Percentiles rank a stretch among this genome's conserved stretches.
Conservation (phyloP, 257 asterid species). For the Solanum paucissectum region DNA sequence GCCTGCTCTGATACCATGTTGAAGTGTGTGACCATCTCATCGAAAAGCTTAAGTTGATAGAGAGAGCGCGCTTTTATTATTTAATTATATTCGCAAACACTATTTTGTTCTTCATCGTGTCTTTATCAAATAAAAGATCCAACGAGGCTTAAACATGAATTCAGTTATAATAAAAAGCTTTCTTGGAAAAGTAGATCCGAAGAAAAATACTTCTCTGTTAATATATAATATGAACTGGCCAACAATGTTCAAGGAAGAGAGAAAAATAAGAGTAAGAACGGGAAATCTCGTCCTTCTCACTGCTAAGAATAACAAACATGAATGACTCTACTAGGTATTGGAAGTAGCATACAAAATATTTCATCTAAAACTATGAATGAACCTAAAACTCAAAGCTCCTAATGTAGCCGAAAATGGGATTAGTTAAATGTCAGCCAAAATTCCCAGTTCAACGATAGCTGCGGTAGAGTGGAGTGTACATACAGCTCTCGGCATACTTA, state of each 20-base stretch:
- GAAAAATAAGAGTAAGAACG: not conserved
- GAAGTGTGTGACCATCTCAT: no score
- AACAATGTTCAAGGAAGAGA: not conserved
- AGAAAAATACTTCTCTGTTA: not conserved
- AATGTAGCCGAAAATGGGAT: not conserved
- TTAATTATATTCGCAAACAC: not conserved
- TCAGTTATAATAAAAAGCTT: not conserved
- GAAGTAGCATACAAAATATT: not conserved
- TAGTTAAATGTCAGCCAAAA: not conserved
- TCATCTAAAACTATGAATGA: not conserved
- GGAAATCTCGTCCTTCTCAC: not conserved
- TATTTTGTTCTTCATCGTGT: not conserved
- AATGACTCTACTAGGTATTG: not conserved
- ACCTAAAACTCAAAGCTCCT: not conserved
- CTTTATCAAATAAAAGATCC: not conserved
- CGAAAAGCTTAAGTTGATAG: no score
- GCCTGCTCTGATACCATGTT: no score
- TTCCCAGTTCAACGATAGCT: conserved; percentile 35
- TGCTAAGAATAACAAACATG: not conserved
- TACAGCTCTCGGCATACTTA: conserved; percentile 79
- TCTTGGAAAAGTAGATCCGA: not conserved
- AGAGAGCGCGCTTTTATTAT: no score
- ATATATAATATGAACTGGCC: not conserved
- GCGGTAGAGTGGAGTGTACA: conserved; percentile 84
- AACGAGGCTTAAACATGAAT: not conserved